phyloP scores from a whole-genome alignment of 1,284 basidiomycete species.

The Melampsora occidentalis region DNA sequence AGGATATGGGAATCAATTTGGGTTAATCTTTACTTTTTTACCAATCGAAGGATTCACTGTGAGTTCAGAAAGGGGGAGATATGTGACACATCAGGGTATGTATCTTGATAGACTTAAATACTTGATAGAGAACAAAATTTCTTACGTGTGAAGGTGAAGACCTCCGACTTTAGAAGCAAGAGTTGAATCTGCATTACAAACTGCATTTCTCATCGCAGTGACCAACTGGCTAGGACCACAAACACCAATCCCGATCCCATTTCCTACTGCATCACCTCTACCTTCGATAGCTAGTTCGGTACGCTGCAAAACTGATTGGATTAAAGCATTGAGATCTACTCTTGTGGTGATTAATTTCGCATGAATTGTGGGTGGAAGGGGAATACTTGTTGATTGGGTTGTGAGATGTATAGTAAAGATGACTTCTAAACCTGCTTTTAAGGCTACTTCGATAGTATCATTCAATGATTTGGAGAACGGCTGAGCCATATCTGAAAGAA shows the following conservation, averaged over 20 bases:
- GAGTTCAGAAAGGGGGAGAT: no score
- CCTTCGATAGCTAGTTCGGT: not conserved
- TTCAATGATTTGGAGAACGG: constrained; percentile 14
- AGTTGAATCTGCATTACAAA: not conserved
- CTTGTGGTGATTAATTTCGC: not conserved
- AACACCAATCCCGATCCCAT: constrained; percentile 19
- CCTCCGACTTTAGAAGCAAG: constrained; percentile 6
- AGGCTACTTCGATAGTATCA: not conserved
- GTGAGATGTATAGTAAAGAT: constrained; percentile 18
- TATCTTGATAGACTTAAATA: no score
- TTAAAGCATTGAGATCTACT: not conserved
- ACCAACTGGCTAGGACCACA: constrained; percentile 21
- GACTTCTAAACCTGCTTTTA: not conserved
- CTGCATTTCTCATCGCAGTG: constrained; percentile 1
- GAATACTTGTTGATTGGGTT: not conserved
- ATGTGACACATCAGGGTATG: no score
- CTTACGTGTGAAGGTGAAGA: constrained; percentile 16
- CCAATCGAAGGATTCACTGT: no score
- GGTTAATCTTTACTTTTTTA: no score
- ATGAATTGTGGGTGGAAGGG: not conserved
- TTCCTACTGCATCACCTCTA: constrained; percentile 7
- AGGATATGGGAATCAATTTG: no score
- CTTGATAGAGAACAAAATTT: no score
- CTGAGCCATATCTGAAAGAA: constrained; percentile 17
- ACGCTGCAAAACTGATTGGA: constrained; percentile 8